Conservation (phyloP, 169 alveolate genomes). For the Pseudocohnilembus persalinus region DNA sequence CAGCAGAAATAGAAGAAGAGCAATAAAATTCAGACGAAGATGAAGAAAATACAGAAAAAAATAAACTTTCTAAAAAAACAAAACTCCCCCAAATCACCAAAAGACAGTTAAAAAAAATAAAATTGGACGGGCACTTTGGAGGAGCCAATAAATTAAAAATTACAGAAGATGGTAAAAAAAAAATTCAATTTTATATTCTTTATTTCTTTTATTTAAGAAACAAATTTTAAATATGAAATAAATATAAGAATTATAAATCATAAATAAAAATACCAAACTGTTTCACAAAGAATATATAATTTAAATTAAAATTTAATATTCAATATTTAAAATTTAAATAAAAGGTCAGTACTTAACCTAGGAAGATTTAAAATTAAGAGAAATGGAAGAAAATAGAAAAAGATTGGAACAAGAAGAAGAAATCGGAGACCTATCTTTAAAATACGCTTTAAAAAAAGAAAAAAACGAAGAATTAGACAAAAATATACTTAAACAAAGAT, state of each 20-base stretch:
- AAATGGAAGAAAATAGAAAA: background rate
- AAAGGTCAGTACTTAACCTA: background rate
- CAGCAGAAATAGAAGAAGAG: slow-evolving; percentile 2
- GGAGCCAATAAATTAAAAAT: slow-evolving; percentile 50
- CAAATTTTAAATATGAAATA: background rate
- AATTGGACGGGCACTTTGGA: slow-evolving; percentile 46
- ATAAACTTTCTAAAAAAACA: too few species aligned
- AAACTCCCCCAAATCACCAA: slow-evolving; percentile 31
- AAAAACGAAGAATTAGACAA: background rate
- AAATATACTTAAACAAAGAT: background rate
- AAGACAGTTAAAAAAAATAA: slow-evolving; percentile 48
- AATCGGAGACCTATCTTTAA: background rate
- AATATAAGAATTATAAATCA: background rate
- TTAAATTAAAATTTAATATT: background rate
- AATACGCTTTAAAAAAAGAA: background rate
- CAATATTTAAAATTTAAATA: background rate
- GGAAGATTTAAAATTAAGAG: background rate
- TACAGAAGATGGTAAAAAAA: slow-evolving; percentile 29
- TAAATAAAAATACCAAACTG: background rate
- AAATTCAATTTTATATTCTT: background rate
- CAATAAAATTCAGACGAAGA: slow-evolving; percentile 3
- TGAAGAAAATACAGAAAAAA: too few species aligned
- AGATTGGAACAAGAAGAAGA: background rate
- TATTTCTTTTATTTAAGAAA: background rate
- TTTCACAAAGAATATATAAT: background rate